Conservation (phyloP, 1,284 basidiomycete genomes). For the Polyporus tsugae region DNA sequence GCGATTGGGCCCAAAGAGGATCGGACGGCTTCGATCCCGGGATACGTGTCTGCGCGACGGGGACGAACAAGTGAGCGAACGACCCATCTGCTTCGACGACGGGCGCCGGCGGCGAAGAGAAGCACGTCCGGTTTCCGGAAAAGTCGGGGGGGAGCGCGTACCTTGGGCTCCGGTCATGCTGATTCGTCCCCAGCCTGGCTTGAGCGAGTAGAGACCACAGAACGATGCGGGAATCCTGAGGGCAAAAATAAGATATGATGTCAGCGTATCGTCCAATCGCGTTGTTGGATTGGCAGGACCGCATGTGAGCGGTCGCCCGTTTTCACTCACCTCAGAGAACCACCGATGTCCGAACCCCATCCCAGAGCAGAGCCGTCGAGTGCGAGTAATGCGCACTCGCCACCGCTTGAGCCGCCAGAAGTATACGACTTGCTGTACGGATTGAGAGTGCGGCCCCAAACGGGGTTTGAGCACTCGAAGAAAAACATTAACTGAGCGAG, state of each 20-base stretch:
- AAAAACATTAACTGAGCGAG: conserved; percentile 85
- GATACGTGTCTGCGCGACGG: conserved; percentile 15
- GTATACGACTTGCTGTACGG: conserved; percentile 74
- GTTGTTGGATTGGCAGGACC: neutral
- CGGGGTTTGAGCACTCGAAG: conserved; percentile 86
- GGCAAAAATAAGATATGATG: neutral
- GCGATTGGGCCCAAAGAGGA: conserved; percentile 17
- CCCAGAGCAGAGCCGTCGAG: conserved; percentile 82
- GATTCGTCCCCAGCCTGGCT: conserved; percentile 68
- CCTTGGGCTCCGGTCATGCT: conserved; percentile 53
- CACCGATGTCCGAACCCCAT: conserved; percentile 82
- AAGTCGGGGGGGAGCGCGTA: conserved; percentile 44
- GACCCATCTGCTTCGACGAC: neutral
- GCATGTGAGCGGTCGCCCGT: neutral
- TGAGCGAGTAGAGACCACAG: conserved; percentile 84
- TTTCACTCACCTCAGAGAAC: conserved; percentile 54
- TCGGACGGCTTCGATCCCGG: conserved; percentile 20
- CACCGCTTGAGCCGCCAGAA: conserved; percentile 82
- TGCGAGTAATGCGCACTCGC: conserved; percentile 79
- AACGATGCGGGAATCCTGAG: conserved; percentile 80
- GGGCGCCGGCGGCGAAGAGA: conserved; percentile 3
- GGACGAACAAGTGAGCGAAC: neutral
- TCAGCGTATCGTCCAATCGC: neutral
- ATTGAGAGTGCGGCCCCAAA: conserved; percentile 81
- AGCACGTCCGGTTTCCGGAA: neutral